A percentile compares a stretch with the other conserved stretches of the same genome.
Conservation (phyloP, 257 asterid species). For the Verbena officinalis region DNA sequence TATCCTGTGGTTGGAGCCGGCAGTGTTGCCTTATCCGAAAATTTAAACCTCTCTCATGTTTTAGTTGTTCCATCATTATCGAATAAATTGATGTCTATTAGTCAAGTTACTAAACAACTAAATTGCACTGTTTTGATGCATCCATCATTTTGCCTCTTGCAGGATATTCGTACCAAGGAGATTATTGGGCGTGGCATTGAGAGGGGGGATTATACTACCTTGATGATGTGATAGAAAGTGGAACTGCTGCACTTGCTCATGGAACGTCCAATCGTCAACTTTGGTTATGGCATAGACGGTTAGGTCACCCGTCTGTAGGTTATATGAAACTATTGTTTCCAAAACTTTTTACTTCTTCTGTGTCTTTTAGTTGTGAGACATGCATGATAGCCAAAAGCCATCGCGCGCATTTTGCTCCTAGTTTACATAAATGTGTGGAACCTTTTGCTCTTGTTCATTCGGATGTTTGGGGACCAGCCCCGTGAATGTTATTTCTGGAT, state of each 20-base stretch:
- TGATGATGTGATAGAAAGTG: background rate
- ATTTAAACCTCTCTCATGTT: background rate
- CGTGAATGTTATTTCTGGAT: background rate
- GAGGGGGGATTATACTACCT: conserved; percentile 23
- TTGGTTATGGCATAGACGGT: conserved; percentile 8
- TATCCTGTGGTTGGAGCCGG: conserved; percentile 10
- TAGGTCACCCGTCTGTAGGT: conserved; percentile 16
- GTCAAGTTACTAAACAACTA: conserved; percentile 10
- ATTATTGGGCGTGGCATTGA: conserved; percentile 34
- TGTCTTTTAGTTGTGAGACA: background rate
- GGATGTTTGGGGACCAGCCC: conserved; percentile 24
- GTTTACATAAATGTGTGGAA: background rate
- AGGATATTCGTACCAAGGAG: background rate
- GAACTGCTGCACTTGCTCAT: background rate
- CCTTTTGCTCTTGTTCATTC: conserved; percentile 1
- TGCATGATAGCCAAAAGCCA: conserved; percentile 13
- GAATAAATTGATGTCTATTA: background rate
- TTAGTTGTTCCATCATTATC: background rate
- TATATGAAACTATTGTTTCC: conserved; percentile 10
- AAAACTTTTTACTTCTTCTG: background rate
- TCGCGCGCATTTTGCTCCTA: background rate
- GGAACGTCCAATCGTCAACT: too few relatives aligned
- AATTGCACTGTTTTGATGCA: conserved; percentile 9
- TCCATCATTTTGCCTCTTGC: background rate
- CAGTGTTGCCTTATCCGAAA: background rate